Conservation (phyloP, 139 green algal genomes). For the Closterium sp. region DNA sequence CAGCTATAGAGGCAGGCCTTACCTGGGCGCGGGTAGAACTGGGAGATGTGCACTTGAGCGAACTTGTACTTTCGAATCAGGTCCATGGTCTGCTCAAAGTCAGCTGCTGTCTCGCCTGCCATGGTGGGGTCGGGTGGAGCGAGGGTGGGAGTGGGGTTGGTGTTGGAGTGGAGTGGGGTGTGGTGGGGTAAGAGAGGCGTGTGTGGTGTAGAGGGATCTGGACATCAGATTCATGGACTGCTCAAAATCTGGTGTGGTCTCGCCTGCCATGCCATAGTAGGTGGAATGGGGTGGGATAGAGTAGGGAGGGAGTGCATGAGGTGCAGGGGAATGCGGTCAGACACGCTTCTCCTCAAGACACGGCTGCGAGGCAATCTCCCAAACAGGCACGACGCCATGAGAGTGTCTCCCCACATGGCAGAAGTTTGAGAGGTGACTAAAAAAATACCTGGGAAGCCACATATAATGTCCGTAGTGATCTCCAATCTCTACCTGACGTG, state of each 20-base stretch:
- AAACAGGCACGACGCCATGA: neutral
- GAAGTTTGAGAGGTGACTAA: no score
- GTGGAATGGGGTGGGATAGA: no score
- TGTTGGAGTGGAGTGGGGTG: neutral
- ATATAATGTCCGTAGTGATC: no score
- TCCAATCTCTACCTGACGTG: no score
- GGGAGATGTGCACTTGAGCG: conserved; percentile 79
- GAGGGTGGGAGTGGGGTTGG: no score
- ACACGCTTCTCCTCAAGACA: conserved; percentile 1
- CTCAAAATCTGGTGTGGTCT: conserved; percentile 74
- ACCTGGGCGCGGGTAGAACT: conserved; percentile 83
- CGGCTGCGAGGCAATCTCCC: neutral
- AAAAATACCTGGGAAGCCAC: no score
- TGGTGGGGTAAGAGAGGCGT: no score
- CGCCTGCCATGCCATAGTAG: conserved; percentile 53
- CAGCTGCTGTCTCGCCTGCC: conserved; percentile 74
- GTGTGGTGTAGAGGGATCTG: conserved; percentile 47
- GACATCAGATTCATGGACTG: conserved; percentile 75
- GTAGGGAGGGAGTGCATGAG: no score
- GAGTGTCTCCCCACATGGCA: neutral
- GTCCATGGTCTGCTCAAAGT: conserved; percentile 74
- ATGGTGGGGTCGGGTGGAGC: neutral
- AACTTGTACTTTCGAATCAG: conserved; percentile 83
- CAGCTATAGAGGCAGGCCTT: neutral
- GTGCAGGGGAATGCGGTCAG: neutral